A percentile compares a stretch with the other conserved stretches of the same genome.
These are phyloP conservation scores for Phaseolus lunatus DNA, from an alignment of 306 rosid genomes.

Conservation along the genomic window DNA sequence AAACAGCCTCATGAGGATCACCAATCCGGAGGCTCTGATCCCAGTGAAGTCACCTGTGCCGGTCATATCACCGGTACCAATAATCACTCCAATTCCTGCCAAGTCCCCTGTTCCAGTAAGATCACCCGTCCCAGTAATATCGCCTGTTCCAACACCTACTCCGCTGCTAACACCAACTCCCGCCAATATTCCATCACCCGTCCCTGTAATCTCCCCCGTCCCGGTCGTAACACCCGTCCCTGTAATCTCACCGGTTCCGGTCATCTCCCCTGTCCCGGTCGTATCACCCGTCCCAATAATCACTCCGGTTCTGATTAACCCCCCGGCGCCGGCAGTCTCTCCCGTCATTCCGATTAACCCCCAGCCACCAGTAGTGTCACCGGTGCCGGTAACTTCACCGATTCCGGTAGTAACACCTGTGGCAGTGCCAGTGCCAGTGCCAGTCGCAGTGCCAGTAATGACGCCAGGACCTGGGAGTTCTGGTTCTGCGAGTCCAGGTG, in stretches of 20 bases:
- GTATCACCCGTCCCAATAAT: too few species aligned
- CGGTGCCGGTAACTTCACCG: background rate
- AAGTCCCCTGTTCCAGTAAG: background rate
- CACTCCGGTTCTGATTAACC: background rate
- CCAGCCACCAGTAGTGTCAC: background rate
- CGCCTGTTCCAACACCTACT: background rate
- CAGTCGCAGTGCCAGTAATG: background rate
- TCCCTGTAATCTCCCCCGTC: background rate
- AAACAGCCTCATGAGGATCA: slow-evolving; percentile 39
- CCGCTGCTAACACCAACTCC: background rate
- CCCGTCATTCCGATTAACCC: background rate
- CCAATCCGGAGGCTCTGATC: background rate
- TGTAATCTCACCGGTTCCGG: background rate
- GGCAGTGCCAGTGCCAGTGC: background rate
- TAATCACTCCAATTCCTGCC: background rate
- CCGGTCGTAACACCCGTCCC: background rate
- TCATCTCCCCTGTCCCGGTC: background rate
- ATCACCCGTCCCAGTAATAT: background rate
- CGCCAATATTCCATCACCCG: background rate
- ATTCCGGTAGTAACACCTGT: background rate
- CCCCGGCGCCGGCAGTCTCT: background rate
- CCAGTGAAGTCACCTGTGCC: background rate
- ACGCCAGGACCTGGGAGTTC: background rate
- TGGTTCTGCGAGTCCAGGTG: background rate
- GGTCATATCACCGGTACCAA: background rate